Conservation (phyloP, 495 filamentous ascomycete species). For the Diplogelasinospora grovesii region DNA sequence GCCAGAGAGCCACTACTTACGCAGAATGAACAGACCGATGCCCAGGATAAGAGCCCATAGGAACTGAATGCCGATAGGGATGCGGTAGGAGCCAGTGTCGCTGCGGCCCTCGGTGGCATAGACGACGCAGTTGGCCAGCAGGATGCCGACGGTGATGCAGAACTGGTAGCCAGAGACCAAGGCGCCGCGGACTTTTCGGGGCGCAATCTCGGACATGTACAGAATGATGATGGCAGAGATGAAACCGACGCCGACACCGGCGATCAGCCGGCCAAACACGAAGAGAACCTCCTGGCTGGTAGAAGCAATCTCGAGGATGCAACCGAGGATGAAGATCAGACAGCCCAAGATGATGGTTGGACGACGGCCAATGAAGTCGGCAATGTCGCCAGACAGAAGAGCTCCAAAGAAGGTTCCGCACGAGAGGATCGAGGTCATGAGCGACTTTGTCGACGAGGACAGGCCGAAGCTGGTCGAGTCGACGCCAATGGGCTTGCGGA, state of each 20-base stretch:
- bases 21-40: slow-evolving; percentile 53
- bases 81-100: slow-evolving; percentile 64
- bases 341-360: slow-evolving; percentile 62
- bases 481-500: slow-evolving; percentile 31
- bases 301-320: slow-evolving; percentile 50
- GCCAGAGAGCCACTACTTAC: slow-evolving; percentile 11
- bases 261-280: slow-evolving; percentile 60
- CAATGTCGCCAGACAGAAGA: slow-evolving; percentile 60
- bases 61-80: slow-evolving; percentile 64
- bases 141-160: slow-evolving; percentile 66
- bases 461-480: slow-evolving; percentile 22
- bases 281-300: slow-evolving; percentile 36
- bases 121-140: slow-evolving; percentile 65
- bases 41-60: slow-evolving; percentile 62
- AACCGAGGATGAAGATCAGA: slow-evolving; percentile 55
- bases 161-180: slow-evolving; percentile 74
- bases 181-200: slow-evolving; percentile 62
- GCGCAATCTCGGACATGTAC: slow-evolving; percentile 65
- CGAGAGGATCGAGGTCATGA: slow-evolving; percentile 69
- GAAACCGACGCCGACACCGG: slow-evolving; percentile 67
- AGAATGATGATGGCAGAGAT: slow-evolving; percentile 66
- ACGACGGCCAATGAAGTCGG: slow-evolving; percentile 62
- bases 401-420: slow-evolving; percentile 72
- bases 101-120: slow-evolving; percentile 57
- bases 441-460: slow-evolving; percentile 43